Conservation (phyloP, 495 filamentous ascomycete species). For the Antarctomyces pellizariae region DNA sequence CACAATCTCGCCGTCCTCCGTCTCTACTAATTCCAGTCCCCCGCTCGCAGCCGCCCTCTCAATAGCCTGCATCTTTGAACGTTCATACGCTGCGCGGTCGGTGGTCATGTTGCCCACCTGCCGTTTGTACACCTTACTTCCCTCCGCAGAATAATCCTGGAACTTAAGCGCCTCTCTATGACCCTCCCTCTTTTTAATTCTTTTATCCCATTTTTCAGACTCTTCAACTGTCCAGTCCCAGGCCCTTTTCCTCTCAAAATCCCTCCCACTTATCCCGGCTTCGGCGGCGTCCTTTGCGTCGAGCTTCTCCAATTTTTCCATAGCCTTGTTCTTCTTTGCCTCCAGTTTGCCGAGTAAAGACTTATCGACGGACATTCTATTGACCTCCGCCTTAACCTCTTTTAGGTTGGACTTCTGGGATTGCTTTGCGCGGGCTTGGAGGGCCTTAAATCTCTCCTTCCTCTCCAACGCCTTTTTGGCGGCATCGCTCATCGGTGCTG, state of each 20-base stretch:
- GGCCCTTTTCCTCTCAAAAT: conserved; percentile 91
- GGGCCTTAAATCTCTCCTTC: conserved; percentile 54
- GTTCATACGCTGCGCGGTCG: conserved; percentile 62
- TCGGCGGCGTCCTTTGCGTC: conserved; percentile 65
- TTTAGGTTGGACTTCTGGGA: conserved; percentile 58
- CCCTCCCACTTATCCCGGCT: too few relatives aligned
- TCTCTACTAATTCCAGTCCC: conserved; percentile 80
- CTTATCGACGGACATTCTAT: conserved; percentile 56
- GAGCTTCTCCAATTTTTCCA: conserved; percentile 82
- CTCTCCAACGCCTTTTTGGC: conserved; percentile 30
- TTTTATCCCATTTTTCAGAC: conserved; percentile 77
- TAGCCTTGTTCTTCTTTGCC: conserved; percentile 64
- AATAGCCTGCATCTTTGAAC: conserved; percentile 61
- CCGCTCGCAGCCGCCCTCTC: conserved; percentile 60
- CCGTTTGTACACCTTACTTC: conserved; percentile 78
- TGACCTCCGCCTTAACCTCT: conserved; percentile 62
- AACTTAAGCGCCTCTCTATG: conserved; percentile 75
- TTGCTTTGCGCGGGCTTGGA: conserved; percentile 63
- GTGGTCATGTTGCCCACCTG: conserved; percentile 50
- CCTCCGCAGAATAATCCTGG: conserved; percentile 69
- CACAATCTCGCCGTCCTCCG: conserved; percentile 77
- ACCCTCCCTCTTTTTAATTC: conserved; percentile 62
- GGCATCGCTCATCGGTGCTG: conserved; percentile 12
- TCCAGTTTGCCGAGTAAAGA: conserved; percentile 43
- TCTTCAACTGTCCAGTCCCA: conserved; percentile 98